These are phyloP conservation scores for Suhomyces bolitotheri DNA, from an alignment of 1,139 yeast species.

Conservation along the genomic window DNA sequence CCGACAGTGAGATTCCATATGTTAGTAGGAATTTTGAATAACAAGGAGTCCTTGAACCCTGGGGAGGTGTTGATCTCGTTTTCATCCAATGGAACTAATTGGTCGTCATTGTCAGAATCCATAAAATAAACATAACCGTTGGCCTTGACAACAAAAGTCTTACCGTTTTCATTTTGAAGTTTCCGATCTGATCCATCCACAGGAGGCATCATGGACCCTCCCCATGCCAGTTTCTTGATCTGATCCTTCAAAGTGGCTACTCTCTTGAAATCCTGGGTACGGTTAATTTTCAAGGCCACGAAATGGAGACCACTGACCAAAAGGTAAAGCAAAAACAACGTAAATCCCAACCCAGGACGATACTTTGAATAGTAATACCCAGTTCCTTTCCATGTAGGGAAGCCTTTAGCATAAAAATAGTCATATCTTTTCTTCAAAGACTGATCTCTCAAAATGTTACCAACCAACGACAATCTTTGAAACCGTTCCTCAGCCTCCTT, in stretches of 20 bases:
- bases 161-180: conserved; percentile 46
- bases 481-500: conserved; percentile 58
- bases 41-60: conserved; percentile 55
- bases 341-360: conserved; percentile 59
- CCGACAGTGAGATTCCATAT: conserved; percentile 52
- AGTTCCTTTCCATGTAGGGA: conserved; percentile 73
- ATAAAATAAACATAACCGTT: conserved; percentile 68
- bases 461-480: conserved; percentile 72
- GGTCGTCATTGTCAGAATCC: conserved; percentile 51
- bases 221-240: conserved; percentile 61
- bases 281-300: conserved; percentile 52
- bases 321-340: conserved; percentile 49
- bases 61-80: conserved; percentile 39
- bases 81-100: conserved; percentile 36
- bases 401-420: conserved; percentile 79
- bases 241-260: conserved; percentile 52
- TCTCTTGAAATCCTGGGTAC: conserved; percentile 62
- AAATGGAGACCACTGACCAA: conserved; percentile 62
- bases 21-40: conserved; percentile 47
- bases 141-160: conserved; percentile 61
- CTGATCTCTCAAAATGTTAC: conserved; percentile 66
- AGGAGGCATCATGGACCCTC: conserved; percentile 51
- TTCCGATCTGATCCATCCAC: conserved; percentile 47
- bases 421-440: conserved; percentile 76
- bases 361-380: conserved; percentile 55